A percentile compares a stretch with the other conserved stretches of the same genome.
Evolutionary conservation across 805 yeast genomes (phyloP).

Genomic region (Scheffersomyces amazonensis): DNA sequence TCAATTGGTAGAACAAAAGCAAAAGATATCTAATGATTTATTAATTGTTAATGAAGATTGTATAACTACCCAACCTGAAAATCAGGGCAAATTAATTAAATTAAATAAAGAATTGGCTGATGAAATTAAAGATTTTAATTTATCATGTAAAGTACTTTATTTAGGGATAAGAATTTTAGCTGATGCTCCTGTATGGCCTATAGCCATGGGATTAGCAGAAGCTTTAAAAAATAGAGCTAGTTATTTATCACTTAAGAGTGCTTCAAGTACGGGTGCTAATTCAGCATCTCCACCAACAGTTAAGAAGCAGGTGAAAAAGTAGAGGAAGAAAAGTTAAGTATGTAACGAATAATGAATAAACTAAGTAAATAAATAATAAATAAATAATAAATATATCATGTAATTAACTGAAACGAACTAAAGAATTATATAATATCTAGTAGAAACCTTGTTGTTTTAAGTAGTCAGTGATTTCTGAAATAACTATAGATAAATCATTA

Average conservation of each 20-base stretch:
- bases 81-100: slow-evolving; percentile 33
- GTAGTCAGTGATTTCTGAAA: slow-evolving; percentile 67
- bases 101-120: slow-evolving; percentile 37
- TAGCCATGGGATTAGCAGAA: slow-evolving; percentile 75
- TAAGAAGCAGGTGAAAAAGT: too few species aligned
- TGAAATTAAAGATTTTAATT: slow-evolving; percentile 47
- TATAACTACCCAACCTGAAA: not conserved
- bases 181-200: slow-evolving; percentile 87
- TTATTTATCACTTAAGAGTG: slow-evolving; percentile 9
- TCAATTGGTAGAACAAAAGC: slow-evolving; percentile 15
- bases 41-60: slow-evolving; percentile 24
- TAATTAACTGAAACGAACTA: not conserved
- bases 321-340: too few species aligned
- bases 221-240: slow-evolving; percentile 60
- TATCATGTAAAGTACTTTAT: slow-evolving; percentile 57
- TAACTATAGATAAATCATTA: slow-evolving; percentile 40
- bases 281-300: too few species aligned
- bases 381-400: not conserved
- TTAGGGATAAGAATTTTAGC: slow-evolving; percentile 75
- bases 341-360: too few species aligned
- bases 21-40: slow-evolving; percentile 14
- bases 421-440: slow-evolving; percentile 11
- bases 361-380: not conserved
- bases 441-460: slow-evolving; percentile 85
- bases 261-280: too few species aligned